Conservation (phyloP, 2,329 filamentous ascomycete genomes). For the Ophiocordyceps robertsii region DNA sequence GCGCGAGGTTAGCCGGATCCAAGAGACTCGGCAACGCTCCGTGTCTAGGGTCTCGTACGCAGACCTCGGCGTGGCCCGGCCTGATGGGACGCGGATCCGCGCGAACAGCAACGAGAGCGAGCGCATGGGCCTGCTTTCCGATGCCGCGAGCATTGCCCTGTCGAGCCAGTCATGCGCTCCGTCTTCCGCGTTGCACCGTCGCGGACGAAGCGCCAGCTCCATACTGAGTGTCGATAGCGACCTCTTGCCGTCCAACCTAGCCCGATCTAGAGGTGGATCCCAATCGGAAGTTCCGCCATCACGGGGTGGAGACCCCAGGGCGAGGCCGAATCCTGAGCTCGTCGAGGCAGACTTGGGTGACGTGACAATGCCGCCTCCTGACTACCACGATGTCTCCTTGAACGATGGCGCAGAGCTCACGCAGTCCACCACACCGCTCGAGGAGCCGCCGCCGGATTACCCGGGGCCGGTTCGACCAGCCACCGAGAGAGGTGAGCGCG, state of each 20-base stretch:
- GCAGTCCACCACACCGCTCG: slow-evolving; percentile 25
- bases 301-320: slow-evolving; percentile 17
- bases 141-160: slow-evolving; percentile 49
- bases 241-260: slow-evolving; percentile 15
- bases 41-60: slow-evolving; percentile 67
- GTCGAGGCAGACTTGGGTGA: slow-evolving; percentile 37
- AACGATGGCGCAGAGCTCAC: slow-evolving; percentile 25
- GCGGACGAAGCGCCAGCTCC: slow-evolving; percentile 38
- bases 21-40: slow-evolving; percentile 47
- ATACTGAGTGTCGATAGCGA: slow-evolving; percentile 39
- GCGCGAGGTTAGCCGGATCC: slow-evolving; percentile 39
- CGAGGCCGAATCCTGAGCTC: slow-evolving; percentile 39
- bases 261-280: slow-evolving; percentile 28
- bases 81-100: slow-evolving; percentile 63
- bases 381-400: slow-evolving; percentile 37
- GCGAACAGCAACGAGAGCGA: slow-evolving; percentile 65
- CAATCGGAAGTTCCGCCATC: slow-evolving; percentile 25
- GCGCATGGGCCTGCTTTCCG: slow-evolving; percentile 55
- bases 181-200: slow-evolving; percentile 21
- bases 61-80: slow-evolving; percentile 60
- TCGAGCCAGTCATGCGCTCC: slow-evolving; percentile 20
- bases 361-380: slow-evolving; percentile 35
- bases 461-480: not conserved
- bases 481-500: slow-evolving; percentile 6
- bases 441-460: slow-evolving; percentile 39